Conservation (phyloP, 2,329 filamentous ascomycete genomes). For the Stromatinia cepivora region DNA sequence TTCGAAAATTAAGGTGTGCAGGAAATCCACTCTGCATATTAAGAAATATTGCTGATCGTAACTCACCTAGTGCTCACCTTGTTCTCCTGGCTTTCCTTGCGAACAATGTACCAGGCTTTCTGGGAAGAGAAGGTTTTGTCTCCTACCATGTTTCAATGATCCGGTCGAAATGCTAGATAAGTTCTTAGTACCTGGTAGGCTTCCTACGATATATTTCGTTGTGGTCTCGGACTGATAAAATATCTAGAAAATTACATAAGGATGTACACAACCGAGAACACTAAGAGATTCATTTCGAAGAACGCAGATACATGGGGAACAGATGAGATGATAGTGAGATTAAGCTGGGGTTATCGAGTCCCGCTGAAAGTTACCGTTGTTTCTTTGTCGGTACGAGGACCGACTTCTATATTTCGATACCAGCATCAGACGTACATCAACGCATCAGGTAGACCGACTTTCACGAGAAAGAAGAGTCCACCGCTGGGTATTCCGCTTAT, state of each 20-base stretch:
- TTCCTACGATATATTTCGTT: neutral
- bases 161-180: slow-evolving; percentile 37
- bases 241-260: slow-evolving; percentile 35
- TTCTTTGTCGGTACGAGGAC: slow-evolving; percentile 31
- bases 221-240: slow-evolving; percentile 22
- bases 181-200: slow-evolving; percentile 38
- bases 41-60: neutral
- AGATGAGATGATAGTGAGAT: slow-evolving; percentile 30
- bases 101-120: slow-evolving; percentile 38
- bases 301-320: slow-evolving; percentile 37
- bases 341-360: slow-evolving; percentile 37
- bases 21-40: neutral
- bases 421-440: slow-evolving; percentile 28
- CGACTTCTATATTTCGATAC: slow-evolving; percentile 34
- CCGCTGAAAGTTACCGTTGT: slow-evolving; percentile 36
- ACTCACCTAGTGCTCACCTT: slow-evolving; percentile 37
- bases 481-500: slow-evolving; percentile 37
- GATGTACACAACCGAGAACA: slow-evolving; percentile 36
- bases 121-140: slow-evolving; percentile 40
- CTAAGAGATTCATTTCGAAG: slow-evolving; percentile 35
- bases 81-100: slow-evolving; percentile 38
- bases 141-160: slow-evolving; percentile 40
- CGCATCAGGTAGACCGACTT: slow-evolving; percentile 24
- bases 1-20: slow-evolving; percentile 38
- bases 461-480: slow-evolving; percentile 35